A percentile compares a stretch with the other conserved stretches of the same genome.
Evolutionary conservation across 192 early-diverging fungal species (phyloP).

Genomic region (Coemansia erecta): DNA sequence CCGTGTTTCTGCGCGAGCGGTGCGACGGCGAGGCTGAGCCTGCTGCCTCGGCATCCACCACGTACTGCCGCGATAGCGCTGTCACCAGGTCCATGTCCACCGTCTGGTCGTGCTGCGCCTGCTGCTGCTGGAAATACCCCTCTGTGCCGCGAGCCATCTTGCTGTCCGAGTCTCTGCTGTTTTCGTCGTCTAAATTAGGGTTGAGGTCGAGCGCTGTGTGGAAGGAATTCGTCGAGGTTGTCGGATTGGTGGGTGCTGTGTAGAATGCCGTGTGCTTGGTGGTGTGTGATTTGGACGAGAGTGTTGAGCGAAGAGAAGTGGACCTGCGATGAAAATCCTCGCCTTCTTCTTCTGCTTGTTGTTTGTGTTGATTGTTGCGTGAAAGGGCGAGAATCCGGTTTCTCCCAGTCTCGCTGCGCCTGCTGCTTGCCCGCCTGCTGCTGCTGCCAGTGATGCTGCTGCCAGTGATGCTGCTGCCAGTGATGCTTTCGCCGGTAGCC

Average conservation of each 20-base stretch:
- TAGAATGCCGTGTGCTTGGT: conserved; percentile 44
- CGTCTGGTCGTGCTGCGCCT: conserved; percentile 1
- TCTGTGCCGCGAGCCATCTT: background rate
- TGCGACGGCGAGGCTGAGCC: conserved; percentile 41
- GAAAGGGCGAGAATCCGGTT: no score
- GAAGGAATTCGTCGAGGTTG: conserved; percentile 16
- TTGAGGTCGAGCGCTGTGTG: conserved; percentile 24
- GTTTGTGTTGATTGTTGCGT: background rate
- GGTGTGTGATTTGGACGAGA: conserved; percentile 18
- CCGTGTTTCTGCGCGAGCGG: conserved; percentile 32
- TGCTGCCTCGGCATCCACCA: conserved; percentile 41
- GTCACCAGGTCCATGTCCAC: conserved; percentile 32
- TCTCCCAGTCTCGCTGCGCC: no score
- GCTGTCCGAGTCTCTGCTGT: no score
- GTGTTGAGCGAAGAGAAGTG: conserved; percentile 17
- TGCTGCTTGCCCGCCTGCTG: no score
- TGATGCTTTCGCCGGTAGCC: no score
- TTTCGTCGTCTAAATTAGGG: no score
- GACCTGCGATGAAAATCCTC: background rate
- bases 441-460: no score
- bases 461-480: no score
- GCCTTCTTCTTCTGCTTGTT: no score
- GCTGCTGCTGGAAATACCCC: background rate
- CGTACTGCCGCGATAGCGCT: conserved; percentile 42
- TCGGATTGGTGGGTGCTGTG: conserved; percentile 26